Evolutionary conservation across 352 stramenopile genomes (phyloP).

Genomic region (Phytophthora citrophthora): DNA sequence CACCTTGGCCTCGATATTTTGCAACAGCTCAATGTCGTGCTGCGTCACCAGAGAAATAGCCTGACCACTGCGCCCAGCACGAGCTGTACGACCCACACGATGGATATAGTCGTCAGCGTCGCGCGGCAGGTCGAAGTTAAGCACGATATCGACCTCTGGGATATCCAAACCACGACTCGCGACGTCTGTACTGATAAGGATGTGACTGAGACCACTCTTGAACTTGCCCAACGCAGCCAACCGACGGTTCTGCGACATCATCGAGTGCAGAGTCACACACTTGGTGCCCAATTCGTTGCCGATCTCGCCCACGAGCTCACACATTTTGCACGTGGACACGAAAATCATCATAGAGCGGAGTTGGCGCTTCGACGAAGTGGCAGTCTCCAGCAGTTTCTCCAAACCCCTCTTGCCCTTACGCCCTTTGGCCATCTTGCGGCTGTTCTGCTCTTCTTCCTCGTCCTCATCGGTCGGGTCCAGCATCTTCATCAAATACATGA

Average conservation of each 20-base stretch:
- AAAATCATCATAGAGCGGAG: conserved; percentile 96
- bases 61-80: conserved; percentile 90
- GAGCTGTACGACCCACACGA: conserved; percentile 95
- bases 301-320: conserved; percentile 94
- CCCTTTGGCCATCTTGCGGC: conserved; percentile 36
- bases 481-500: conserved; percentile 88
- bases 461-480: conserved; percentile 71
- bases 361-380: conserved; percentile 36
- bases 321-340: conserved; percentile 96
- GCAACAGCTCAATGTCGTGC: conserved; percentile 93
- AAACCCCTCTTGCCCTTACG: conserved; percentile 44
- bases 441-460: conserved; percentile 52
- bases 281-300: conserved; percentile 92
- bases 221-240: conserved; percentile 97
- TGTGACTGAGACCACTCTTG: conserved; percentile 91
- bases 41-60: conserved; percentile 96
- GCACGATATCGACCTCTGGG: conserved; percentile 95
- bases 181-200: conserved; percentile 98
- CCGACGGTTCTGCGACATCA: conserved; percentile 95
- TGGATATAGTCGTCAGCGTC: conserved; percentile 98
- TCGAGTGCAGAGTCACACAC: conserved; percentile 96
- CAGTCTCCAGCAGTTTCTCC: conserved; percentile 28
- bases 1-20: conserved; percentile 94
- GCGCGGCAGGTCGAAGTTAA: conserved; percentile 98
- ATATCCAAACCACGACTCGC: conserved; percentile 97